Evolutionary conservation across 441 rosid species (phyloP).

Genomic region (Pelargonium cotyledonis): DNA sequence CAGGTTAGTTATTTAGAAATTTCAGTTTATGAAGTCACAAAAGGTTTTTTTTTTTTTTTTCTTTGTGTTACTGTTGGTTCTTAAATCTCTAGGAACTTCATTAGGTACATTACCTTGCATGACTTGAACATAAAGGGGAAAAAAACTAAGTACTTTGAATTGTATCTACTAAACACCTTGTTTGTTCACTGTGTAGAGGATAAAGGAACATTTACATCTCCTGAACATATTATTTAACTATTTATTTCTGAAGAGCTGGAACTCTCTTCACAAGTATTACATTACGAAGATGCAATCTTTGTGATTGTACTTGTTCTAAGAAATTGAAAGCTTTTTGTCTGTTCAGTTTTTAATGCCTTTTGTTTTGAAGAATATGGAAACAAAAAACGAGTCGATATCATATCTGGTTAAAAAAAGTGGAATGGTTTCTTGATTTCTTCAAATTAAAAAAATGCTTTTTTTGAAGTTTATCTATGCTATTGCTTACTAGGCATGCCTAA

Average conservation of each 20-base stretch:
- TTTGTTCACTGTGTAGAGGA: background rate
- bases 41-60: no score
- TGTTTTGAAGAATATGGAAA: background rate
- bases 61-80: no score
- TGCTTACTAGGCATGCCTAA: background rate
- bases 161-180: background rate
- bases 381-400: background rate
- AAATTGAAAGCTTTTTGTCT: no score
- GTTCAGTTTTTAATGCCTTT: background rate
- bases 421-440: background rate
- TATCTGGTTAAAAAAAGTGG: background rate
- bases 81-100: no score
- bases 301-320: no score
- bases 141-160: background rate
- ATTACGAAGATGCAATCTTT: background rate
- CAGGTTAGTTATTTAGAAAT: conserved; percentile 59
- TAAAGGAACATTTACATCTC: background rate
- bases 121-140: no score
- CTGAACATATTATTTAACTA: no score
- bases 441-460: background rate
- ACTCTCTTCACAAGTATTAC: no score
- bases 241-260: no score
- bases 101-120: no score
- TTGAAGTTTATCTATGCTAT: no score
- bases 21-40: conserved; percentile 2